These are phyloP conservation scores for Eucalyptus leucophloia DNA, from an alignment of 345 rosid species.

Conservation along the genomic window DNA sequence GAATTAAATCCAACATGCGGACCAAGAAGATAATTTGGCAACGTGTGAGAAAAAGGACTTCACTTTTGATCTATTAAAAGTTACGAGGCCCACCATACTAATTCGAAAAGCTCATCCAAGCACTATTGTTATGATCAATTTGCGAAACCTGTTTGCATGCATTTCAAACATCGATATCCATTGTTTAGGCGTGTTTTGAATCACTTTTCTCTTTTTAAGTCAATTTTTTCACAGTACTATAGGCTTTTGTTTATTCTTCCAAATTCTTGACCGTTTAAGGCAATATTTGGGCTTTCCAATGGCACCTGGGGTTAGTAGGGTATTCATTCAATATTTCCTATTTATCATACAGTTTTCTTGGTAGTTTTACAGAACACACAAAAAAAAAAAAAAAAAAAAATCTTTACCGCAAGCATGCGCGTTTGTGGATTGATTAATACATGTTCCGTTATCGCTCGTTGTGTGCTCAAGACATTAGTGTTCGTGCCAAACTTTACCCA, in stretches of 20 bases:
- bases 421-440: not conserved
- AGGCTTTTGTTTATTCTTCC: not conserved
- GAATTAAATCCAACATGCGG: not conserved
- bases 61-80: not conserved
- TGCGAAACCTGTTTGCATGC: not conserved
- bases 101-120: not conserved
- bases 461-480: not conserved
- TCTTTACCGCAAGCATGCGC: not conserved
- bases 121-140: not conserved
- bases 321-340: not conserved
- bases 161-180: not conserved
- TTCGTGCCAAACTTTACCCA: not conserved
- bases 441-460: not conserved
- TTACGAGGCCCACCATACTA: not conserved
- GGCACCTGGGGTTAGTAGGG: not conserved
- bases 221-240: not conserved
- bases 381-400: no score
- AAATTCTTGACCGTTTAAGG: not conserved
- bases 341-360: not conserved
- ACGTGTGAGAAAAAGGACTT: not conserved
- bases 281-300: not conserved
- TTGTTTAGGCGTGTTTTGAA: not conserved
- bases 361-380: not conserved
- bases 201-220: not conserved
- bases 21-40: not conserved